phyloP scores from a whole-genome alignment of 306 rosid species.

The Fagus crenata region DNA sequence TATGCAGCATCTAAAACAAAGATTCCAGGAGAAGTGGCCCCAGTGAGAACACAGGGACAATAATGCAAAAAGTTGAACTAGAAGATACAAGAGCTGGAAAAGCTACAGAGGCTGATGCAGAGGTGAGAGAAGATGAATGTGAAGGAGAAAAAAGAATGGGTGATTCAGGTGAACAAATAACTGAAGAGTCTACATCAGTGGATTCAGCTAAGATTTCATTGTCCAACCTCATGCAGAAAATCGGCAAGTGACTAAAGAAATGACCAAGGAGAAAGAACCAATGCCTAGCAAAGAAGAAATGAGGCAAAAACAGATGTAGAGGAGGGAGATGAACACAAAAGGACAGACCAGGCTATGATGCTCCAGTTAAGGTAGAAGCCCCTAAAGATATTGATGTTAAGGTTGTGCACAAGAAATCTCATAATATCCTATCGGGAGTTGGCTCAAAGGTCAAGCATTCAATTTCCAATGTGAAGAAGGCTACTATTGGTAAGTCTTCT shows the following conservation, averaged over 20 bases:
- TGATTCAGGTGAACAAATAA: slow-evolving; percentile 14
- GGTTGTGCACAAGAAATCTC: slow-evolving; percentile 50
- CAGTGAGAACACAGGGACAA: slow-evolving; percentile 11
- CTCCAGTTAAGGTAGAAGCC: slow-evolving; percentile 37
- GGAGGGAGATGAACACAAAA: slow-evolving; percentile 22
- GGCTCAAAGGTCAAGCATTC: slow-evolving; percentile 76
- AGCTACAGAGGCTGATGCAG: slow-evolving; percentile 17
- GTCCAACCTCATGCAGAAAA: slow-evolving; percentile 27
- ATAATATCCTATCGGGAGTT: slow-evolving; percentile 59
- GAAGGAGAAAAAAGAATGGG: slow-evolving; percentile 10
- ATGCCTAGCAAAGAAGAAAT: slow-evolving; percentile 22
- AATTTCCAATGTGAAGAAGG: slow-evolving; percentile 74
- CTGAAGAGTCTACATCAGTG: slow-evolving; percentile 15
- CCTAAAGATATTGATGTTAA: slow-evolving; percentile 41
- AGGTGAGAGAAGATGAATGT: slow-evolving; percentile 20
- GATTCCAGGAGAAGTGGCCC: slow-evolving; percentile 17
- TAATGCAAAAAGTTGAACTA: slow-evolving; percentile 3
- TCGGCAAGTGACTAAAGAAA: not conserved
- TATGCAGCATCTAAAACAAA: slow-evolving; percentile 18
- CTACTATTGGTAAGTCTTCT: slow-evolving; percentile 61
- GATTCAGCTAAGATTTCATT: slow-evolving; percentile 2
- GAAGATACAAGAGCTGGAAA: slow-evolving; percentile 12
- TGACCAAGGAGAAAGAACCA: slow-evolving; percentile 22
- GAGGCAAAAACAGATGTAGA: slow-evolving; percentile 30
- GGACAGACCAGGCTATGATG: slow-evolving; percentile 26